Evolutionary conservation across 768 basidiomycete species (phyloP).

Genomic region (Serendipita indica): DNA sequence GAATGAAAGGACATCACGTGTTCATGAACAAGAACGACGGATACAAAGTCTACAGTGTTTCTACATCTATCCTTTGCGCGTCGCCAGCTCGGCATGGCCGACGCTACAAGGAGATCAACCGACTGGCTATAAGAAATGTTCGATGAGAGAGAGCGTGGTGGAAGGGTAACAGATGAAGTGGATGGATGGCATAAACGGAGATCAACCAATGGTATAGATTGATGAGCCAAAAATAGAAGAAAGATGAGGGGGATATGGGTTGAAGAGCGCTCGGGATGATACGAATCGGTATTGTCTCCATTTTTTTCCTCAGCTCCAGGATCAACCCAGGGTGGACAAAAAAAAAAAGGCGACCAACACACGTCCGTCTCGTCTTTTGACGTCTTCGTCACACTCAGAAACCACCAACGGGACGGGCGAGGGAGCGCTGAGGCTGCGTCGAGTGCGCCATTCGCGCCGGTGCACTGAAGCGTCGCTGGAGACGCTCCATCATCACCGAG

Average conservation of each 20-base stretch:
- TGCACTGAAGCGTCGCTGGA: background rate
- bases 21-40: too few species aligned
- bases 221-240: background rate
- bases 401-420: background rate
- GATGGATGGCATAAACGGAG: background rate
- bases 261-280: too few species aligned
- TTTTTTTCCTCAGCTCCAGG: too few species aligned
- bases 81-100: background rate
- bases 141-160: background rate
- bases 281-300: too few species aligned
- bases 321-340: too few species aligned
- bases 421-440: background rate
- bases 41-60: too few species aligned
- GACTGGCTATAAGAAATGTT: background rate
- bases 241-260: background rate
- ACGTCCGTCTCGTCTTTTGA: too few species aligned
- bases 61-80: too few species aligned
- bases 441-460: background rate
- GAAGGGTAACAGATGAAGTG: background rate
- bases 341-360: too few species aligned
- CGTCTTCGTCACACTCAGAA: background rate
- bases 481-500: background rate
- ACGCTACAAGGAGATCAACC: background rate
- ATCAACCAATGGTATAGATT: conserved; percentile 1
- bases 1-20: too few species aligned